These are phyloP conservation scores for Puccinia coronata DNA, from an alignment of 1,284 basidiomycete genomes.

Conservation along the genomic window DNA sequence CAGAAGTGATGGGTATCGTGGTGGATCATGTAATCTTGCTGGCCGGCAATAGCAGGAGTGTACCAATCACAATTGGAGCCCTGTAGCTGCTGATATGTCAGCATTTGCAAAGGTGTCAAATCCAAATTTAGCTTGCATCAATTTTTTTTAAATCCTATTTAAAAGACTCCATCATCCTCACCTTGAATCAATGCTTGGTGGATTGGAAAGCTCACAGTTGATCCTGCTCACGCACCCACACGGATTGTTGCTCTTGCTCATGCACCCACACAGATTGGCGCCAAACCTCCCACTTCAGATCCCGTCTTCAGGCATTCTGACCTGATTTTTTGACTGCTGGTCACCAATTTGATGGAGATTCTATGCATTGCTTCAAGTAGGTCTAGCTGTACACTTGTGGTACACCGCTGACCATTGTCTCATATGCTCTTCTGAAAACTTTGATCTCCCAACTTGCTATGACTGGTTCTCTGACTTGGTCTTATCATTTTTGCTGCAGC, in stretches of 20 bases:
- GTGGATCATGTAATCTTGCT: conserved; percentile 26
- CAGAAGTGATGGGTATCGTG: not conserved
- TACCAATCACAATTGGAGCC: not conserved
- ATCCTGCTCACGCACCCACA: no score
- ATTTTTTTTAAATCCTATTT: no score
- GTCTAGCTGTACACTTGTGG: not conserved
- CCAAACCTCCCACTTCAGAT: conserved; percentile 18
- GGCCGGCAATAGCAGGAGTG: conserved; percentile 26
- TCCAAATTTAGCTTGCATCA: no score
- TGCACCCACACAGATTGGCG: conserved; percentile 30
- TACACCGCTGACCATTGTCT: no score
- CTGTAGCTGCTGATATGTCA: conserved; percentile 24
- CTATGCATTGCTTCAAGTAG: not conserved
- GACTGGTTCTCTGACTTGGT: no score
- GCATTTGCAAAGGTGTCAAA: not conserved
- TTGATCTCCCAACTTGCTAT: no score
- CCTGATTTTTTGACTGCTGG: not conserved
- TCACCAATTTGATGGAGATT: not conserved
- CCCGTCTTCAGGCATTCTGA: not conserved
- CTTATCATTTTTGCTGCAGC: no score
- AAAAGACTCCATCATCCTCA: not conserved
- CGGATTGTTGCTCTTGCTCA: conserved; percentile 43
- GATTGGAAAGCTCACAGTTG: conserved; percentile 49
- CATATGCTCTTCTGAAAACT: no score
- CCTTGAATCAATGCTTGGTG: conserved; percentile 5